Percentiles rank a stretch among this genome's conserved stretches.
phyloP scores from a whole-genome alignment of 208 protist genomes.

The Strigomonas galati region DNA sequence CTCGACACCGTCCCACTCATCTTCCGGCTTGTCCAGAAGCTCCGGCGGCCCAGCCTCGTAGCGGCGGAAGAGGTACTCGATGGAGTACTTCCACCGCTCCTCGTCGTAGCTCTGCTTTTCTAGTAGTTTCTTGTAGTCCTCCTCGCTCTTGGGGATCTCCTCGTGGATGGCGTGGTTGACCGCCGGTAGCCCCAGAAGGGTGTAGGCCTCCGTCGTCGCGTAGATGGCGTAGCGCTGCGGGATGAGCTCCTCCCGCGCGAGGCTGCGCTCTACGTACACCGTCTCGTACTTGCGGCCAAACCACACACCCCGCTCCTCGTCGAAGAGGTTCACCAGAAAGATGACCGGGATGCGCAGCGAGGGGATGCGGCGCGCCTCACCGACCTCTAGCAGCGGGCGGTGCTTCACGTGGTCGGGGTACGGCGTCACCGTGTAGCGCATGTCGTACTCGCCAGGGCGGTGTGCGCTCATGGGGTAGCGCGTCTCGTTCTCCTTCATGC shows the following conservation, averaged over 20 bases:
- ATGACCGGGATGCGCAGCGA: constrained; percentile 76
- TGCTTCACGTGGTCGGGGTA: constrained; percentile 78
- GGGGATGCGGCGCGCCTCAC: constrained; percentile 76
- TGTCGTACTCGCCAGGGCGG: constrained; percentile 79
- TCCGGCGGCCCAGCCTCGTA: constrained; percentile 81
- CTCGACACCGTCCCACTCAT: constrained; percentile 72
- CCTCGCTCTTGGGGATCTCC: constrained; percentile 74
- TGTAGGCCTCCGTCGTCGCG: constrained; percentile 83
- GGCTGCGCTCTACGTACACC: constrained; percentile 64
- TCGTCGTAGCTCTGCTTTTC: constrained; percentile 87
- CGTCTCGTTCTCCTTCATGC: constrained; percentile 84
- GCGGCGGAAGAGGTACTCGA: constrained; percentile 88
- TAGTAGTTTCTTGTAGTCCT: constrained; percentile 79
- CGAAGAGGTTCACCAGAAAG: constrained; percentile 81
- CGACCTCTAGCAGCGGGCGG: constrained; percentile 77
- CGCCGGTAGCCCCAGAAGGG: constrained; percentile 71
- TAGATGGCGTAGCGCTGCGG: constrained; percentile 88
- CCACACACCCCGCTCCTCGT: constrained; percentile 60
- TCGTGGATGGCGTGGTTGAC: constrained; percentile 75
- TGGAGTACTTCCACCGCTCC: constrained; percentile 88
- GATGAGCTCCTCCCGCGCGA: constrained; percentile 78
- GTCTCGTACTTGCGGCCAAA: constrained; percentile 82
- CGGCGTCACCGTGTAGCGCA: constrained; percentile 70
- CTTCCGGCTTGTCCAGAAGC: constrained; percentile 63
- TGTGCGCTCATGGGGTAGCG: constrained; percentile 78